Percentiles rank a stretch among this genome's conserved stretches.
Evolutionary conservation across 2,329 filamentous ascomycete species (phyloP).

Genomic region (Incumbomyces delicatus): DNA sequence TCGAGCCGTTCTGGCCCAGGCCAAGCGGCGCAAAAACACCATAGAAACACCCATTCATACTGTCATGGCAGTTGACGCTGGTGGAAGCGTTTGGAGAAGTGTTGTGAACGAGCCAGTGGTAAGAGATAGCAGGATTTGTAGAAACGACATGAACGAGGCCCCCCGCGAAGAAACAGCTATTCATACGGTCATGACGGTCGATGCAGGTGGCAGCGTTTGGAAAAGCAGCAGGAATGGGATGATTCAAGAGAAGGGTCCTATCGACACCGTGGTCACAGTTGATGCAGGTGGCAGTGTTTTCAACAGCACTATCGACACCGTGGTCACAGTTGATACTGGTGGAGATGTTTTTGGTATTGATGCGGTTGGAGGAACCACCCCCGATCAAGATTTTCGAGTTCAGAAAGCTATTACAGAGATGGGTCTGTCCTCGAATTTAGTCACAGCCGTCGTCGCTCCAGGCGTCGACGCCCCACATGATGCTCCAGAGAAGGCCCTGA

Average conservation of each 20-base stretch:
- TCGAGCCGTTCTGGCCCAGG: conserved; percentile 7
- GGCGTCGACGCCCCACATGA: conserved; percentile 18
- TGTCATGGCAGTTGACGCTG: no score
- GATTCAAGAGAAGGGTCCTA: no score
- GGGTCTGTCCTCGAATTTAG: conserved; percentile 12
- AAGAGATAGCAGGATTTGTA: no score
- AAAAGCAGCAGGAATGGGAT: no score
- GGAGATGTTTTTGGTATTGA: conserved; percentile 7
- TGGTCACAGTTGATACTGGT: neutral
- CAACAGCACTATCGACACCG: no score
- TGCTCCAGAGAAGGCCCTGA: conserved; percentile 13
- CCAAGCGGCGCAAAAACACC: no score
- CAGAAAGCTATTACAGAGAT: conserved; percentile 5
- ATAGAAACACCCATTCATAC: no score
- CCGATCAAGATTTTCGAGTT: conserved; percentile 18
- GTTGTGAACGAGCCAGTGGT: no score
- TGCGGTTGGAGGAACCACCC: conserved; percentile 10
- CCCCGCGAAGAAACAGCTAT: conserved; percentile 5
- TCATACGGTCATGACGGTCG: conserved; percentile 11
- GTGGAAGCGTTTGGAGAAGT: no score
- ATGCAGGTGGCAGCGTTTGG: conserved; percentile 21
- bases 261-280: no score
- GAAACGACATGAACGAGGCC: neutral
- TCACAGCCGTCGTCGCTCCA: conserved; percentile 18
- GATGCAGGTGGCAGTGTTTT: no score